phyloP scores from a whole-genome alignment of 1,284 basidiomycete genomes.

The Fistulina hepatica region DNA sequence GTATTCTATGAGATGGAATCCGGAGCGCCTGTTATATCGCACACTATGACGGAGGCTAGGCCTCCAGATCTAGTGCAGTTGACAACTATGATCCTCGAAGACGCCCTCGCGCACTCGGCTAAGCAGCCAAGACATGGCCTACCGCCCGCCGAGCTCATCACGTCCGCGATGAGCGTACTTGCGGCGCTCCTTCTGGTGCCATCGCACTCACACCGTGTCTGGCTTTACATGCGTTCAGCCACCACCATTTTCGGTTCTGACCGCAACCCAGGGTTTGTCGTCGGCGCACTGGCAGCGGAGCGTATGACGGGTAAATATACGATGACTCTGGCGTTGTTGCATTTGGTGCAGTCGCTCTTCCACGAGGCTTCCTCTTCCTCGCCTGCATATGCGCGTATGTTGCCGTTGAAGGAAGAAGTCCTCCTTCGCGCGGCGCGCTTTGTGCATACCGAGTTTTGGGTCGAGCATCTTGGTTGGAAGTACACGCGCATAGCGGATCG shows the following conservation, averaged over 20 bases:
- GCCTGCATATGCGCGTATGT: conserved; percentile 45
- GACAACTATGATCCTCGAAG: conserved; percentile 76
- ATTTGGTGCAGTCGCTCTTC: conserved; percentile 68
- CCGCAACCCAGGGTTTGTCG: conserved; percentile 40
- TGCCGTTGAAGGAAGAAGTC: conserved; percentile 72
- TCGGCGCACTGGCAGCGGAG: conserved; percentile 62
- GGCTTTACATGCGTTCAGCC: conserved; percentile 78
- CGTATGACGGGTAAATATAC: conserved; percentile 64
- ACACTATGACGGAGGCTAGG: conserved; percentile 38
- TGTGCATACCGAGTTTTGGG: conserved; percentile 78
- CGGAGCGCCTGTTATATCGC: conserved; percentile 38
- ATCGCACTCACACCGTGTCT: conserved; percentile 66
- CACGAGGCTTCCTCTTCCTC: conserved; percentile 58
- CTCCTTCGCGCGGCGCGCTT: conserved; percentile 67
- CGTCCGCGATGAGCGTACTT: conserved; percentile 72
- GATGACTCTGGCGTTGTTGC: conserved; percentile 68
- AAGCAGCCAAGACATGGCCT: too few species aligned
- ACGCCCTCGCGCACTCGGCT: conserved; percentile 44
- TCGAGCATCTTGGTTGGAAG: conserved; percentile 74
- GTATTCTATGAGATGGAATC: conserved; percentile 60
- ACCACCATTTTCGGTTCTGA: conserved; percentile 64
- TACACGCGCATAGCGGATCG: conserved; percentile 67
- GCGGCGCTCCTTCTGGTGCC: conserved; percentile 67
- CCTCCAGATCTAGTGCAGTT: conserved; percentile 68
- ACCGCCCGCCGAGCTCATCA: conserved; percentile 40